Percentiles rank a stretch among this genome's conserved stretches.
Evolutionary conservation across 2,329 filamentous ascomycete genomes (phyloP).

Genomic region (Lasiodiplodia sp.): DNA sequence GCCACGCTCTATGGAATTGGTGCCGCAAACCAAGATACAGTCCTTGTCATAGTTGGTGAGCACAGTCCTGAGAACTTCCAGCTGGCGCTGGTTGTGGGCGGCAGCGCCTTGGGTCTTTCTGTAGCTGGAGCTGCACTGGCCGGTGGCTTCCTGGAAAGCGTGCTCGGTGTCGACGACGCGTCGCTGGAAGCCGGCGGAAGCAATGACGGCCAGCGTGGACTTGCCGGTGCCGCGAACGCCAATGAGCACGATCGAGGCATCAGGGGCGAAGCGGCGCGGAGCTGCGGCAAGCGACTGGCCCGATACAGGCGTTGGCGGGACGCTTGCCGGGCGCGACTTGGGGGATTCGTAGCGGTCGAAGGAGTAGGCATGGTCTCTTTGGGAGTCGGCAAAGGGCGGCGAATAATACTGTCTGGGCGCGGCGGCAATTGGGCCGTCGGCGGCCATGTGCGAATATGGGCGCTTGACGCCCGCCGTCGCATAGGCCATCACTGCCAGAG

Average conservation of each 20-base stretch:
- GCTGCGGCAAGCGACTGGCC: conserved; percentile 29
- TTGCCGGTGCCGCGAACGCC: conserved; percentile 79
- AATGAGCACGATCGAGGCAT: conserved; percentile 76
- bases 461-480: conserved; percentile 39
- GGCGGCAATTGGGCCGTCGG: conserved; percentile 12
- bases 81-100: conserved; percentile 70
- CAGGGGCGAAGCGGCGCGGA: conserved; percentile 58
- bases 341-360: conserved; percentile 11
- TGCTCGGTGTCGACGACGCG: conserved; percentile 74
- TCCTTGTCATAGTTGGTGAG: conserved; percentile 66
- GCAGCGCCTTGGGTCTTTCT: conserved; percentile 67
- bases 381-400: not conserved
- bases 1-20: conserved; percentile 71
- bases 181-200: conserved; percentile 72
- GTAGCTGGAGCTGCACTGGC: conserved; percentile 68
- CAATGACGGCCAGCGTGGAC: conserved; percentile 77
- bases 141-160: conserved; percentile 70
- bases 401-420: conserved; percentile 9
- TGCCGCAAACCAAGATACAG: conserved; percentile 75
- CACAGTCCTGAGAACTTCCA: conserved; percentile 66
- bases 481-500: conserved; percentile 37
- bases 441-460: conserved; percentile 22
- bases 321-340: conserved; percentile 13
- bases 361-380: not conserved
- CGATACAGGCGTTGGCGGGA: conserved; percentile 8